These are phyloP conservation scores for Geosmithia putterillii DNA, from an alignment of 2,329 filamentous ascomycete genomes.

Conservation along the genomic window DNA sequence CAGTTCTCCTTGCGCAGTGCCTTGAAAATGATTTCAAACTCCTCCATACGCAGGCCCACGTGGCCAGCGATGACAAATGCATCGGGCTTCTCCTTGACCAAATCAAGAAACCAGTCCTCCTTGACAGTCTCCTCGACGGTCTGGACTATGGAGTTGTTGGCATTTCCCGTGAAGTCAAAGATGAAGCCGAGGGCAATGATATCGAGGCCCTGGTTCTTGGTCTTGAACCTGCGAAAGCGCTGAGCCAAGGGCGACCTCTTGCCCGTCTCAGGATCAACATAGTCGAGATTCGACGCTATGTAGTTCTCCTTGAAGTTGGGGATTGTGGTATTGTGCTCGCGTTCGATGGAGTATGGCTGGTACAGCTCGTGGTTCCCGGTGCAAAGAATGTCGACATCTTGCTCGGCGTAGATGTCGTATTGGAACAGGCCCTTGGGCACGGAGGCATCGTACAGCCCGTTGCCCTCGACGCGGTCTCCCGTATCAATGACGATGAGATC, in stretches of 20 bases:
- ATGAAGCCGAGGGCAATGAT: slow-evolving; percentile 88
- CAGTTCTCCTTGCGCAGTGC: slow-evolving; percentile 66
- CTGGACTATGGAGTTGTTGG: slow-evolving; percentile 80
- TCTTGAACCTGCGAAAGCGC: slow-evolving; percentile 80
- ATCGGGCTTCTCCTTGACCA: slow-evolving; percentile 74
- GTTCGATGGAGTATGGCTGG: slow-evolving; percentile 60
- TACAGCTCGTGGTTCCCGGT: slow-evolving; percentile 96
- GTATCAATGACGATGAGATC: slow-evolving; percentile 94
- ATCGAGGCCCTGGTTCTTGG: slow-evolving; percentile 74
- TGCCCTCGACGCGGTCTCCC: slow-evolving; percentile 86
- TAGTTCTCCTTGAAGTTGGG: slow-evolving; percentile 74
- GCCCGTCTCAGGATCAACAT: slow-evolving; percentile 60
- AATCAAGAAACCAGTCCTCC: slow-evolving; percentile 79
- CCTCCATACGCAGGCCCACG: slow-evolving; percentile 67
- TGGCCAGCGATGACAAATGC: slow-evolving; percentile 81
- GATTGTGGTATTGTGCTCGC: slow-evolving; percentile 69
- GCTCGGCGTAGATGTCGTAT: slow-evolving; percentile 74
- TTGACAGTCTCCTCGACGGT: slow-evolving; percentile 69
- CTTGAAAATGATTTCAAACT: slow-evolving; percentile 66
- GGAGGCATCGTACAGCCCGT: slow-evolving; percentile 86
- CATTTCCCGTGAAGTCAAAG: slow-evolving; percentile 85
- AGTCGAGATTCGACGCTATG: slow-evolving; percentile 86
- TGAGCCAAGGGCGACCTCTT: slow-evolving; percentile 64
- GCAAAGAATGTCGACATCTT: slow-evolving; percentile 72
- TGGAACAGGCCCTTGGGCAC: slow-evolving; percentile 79